Conservation (phyloP, 176 grass and related monocot genomes). For the Cenchrus fungigraminus region DNA sequence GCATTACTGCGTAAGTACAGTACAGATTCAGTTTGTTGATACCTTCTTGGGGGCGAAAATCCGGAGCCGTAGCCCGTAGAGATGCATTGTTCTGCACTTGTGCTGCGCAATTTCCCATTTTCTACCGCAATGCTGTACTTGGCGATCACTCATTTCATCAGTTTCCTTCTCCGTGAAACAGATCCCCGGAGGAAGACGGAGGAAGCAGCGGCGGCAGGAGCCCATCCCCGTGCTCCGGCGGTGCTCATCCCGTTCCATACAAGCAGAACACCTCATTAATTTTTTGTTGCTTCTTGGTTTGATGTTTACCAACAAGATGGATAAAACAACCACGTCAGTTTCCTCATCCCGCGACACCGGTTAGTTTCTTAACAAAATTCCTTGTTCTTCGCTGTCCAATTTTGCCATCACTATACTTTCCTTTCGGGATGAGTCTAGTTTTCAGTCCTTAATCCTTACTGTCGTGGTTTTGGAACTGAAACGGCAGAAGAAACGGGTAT, state of each 20-base stretch:
- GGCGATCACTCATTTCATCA: not conserved
- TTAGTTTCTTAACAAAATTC: not conserved
- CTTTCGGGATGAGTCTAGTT: not conserved
- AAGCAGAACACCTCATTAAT: no score
- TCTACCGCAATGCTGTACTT: not conserved
- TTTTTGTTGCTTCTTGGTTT: no score
- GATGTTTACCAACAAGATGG: conserved; percentile 1
- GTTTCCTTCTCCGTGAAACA: conserved; percentile 26
- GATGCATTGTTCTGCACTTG: not conserved
- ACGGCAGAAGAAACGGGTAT: conserved; percentile 36
- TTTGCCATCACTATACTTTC: not conserved
- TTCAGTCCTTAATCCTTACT: not conserved
- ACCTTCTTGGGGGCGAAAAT: not conserved
- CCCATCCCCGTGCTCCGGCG: not conserved
- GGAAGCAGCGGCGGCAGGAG: not conserved
- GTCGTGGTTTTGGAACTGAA: not conserved
- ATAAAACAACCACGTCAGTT: not conserved
- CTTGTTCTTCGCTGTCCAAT: not conserved
- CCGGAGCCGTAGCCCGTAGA: not conserved
- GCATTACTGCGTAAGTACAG: not conserved
- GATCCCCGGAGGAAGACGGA: conserved; percentile 18
- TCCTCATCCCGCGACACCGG: not conserved
- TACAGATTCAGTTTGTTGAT: not conserved
- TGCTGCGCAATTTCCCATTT: not conserved
- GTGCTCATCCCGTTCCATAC: not conserved